Evolutionary conservation across 129 eudicot genomes (phyloP).

Genomic region (Escallonia rubra): DNA sequence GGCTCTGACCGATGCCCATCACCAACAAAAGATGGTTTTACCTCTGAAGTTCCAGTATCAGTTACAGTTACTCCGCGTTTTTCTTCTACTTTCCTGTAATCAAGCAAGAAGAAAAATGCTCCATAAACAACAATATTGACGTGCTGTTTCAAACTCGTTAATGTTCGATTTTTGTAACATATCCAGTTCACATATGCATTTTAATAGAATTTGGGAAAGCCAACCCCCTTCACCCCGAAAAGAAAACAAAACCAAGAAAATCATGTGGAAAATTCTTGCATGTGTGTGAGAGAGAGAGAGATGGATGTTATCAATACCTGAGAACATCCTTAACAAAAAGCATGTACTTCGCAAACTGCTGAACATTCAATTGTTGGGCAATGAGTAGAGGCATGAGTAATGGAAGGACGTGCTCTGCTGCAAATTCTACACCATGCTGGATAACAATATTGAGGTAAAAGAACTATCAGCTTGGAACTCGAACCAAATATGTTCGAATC

Average conservation of each 20-base stretch:
- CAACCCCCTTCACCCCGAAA: too few relatives aligned
- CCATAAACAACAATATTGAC: too few relatives aligned
- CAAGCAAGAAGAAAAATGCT: background rate
- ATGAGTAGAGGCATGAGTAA: constrained; percentile 75
- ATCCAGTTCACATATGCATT: too few relatives aligned
- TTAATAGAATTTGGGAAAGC: too few relatives aligned
- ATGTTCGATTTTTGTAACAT: too few relatives aligned
- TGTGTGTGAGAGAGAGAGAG: background rate
- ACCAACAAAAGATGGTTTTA: constrained; percentile 32
- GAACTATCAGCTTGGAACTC: constrained; percentile 3
- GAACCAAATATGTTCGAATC: background rate
- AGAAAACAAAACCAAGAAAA: too few relatives aligned
- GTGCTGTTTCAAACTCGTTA: too few relatives aligned
- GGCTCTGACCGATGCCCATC: constrained; percentile 31
- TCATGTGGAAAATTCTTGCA: background rate
- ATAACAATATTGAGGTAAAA: constrained; percentile 12
- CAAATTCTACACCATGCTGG: constrained; percentile 95
- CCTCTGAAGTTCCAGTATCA: constrained; percentile 56
- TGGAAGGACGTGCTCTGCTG: constrained; percentile 82
- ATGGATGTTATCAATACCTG: constrained; percentile 40
- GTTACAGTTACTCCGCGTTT: constrained; percentile 79
- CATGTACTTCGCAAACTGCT: constrained; percentile 97
- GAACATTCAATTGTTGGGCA: constrained; percentile 90
- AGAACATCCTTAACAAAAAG: constrained; percentile 74
- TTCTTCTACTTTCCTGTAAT: constrained; percentile 83